Percentiles rank a stretch among this genome's conserved stretches.
Evolutionary conservation across 1,139 yeast genomes (phyloP).

Genomic region (Taiozyma onychis): DNA sequence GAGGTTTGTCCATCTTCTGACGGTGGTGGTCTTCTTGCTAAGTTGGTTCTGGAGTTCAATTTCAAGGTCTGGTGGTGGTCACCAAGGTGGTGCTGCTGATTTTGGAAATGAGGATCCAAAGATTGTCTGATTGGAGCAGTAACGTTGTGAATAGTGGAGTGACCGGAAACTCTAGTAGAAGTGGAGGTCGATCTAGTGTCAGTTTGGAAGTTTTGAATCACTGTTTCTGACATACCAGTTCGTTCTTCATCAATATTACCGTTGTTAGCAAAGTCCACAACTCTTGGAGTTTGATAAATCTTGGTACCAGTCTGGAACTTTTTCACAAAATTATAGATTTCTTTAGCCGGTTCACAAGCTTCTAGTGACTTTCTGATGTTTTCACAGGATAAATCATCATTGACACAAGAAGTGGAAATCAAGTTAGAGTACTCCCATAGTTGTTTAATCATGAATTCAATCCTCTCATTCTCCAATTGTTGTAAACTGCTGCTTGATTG

Average conservation of each 20-base stretch:
- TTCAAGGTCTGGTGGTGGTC: constrained; percentile 1
- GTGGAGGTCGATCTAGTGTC: constrained; percentile 11
- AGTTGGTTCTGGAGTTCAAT: constrained; percentile 1
- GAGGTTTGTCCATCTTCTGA: constrained; percentile 26
- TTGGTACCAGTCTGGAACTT: constrained; percentile 63
- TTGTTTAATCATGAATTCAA: constrained; percentile 68
- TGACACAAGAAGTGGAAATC: constrained; percentile 71
- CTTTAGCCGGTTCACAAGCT: constrained; percentile 56
- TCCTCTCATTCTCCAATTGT: constrained; percentile 71
- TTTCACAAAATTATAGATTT: constrained; percentile 50
- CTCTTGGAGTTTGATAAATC: constrained; percentile 51
- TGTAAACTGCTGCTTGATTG: constrained; percentile 64
- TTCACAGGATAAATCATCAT: constrained; percentile 73
- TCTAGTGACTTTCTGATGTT: constrained; percentile 63
- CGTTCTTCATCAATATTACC: constrained; percentile 28
- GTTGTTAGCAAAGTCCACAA: constrained; percentile 38
- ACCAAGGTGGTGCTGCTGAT: neutral
- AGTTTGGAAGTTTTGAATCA: neutral
- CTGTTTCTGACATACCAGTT: constrained; percentile 6
- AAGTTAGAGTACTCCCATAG: constrained; percentile 81
- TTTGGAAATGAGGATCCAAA: neutral
- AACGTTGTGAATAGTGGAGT: constrained; percentile 3
- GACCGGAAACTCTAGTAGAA: constrained; percentile 6
- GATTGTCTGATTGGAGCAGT: constrained; percentile 3
- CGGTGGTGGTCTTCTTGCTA: constrained; percentile 30